Conservation (phyloP, 164 flowering plant genomes). For the Chloranthus sessilifolius region DNA sequence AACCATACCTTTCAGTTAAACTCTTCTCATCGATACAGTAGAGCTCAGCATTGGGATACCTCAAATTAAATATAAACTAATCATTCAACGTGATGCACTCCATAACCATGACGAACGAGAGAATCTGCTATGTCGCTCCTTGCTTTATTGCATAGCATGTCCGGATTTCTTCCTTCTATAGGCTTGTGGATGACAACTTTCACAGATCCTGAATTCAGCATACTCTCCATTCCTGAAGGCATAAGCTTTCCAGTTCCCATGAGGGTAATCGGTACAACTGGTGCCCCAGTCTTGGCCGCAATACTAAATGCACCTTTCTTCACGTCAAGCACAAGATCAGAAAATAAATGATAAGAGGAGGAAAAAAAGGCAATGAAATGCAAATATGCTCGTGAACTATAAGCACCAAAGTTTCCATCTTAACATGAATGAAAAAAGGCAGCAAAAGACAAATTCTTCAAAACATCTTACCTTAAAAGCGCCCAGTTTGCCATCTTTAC, state of each 20-base stretch:
- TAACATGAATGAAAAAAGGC: background rate
- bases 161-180: constrained; percentile 58
- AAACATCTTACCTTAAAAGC: constrained; percentile 67
- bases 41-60: background rate
- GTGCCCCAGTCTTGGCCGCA: constrained; percentile 78
- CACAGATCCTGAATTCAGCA: constrained; percentile 57
- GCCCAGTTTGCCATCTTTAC: constrained; percentile 77
- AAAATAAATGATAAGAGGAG: background rate
- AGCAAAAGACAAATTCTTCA: background rate
- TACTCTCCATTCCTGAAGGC: constrained; percentile 81
- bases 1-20: too few species aligned
- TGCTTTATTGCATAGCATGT: constrained; percentile 52
- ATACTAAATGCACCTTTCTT: constrained; percentile 96
- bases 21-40: too few species aligned
- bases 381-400: too few species aligned
- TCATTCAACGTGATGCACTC: background rate
- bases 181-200: constrained; percentile 76
- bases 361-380: background rate
- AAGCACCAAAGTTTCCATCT: background rate
- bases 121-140: constrained; percentile 48
- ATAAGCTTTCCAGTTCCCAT: constrained; percentile 90
- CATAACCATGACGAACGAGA: constrained; percentile 35
- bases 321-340: constrained; percentile 15
- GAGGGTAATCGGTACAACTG: constrained; percentile 86
- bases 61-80: background rate